Evolutionary conservation across 176 grass and related monocot species (phyloP), one percentile per base, ranked within the genome.

Genomic region (Oryza brachyantha): DNA sequence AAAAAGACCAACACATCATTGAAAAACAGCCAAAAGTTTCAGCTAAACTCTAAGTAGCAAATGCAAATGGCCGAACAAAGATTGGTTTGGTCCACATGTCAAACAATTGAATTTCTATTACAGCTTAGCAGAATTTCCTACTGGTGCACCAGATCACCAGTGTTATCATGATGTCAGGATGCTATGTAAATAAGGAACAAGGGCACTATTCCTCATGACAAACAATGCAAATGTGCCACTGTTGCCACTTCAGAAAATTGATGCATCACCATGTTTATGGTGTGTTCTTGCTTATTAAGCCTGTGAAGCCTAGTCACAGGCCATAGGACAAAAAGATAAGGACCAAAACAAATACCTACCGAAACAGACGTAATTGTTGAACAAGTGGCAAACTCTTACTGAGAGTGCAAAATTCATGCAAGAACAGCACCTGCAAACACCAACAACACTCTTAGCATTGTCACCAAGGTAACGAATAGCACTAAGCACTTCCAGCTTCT

Each of bases 331-430:
- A 79, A 50, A 46, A 34, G 45, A 73, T 17, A 83, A 39, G 16
- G 35, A 55, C 22, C 13, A 73, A 73, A 90, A 36, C 13, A 37
- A 77, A n/a, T 64, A 86, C 90, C 26, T 91, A 95, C 96, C 92
- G 84, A 68, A 93, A 96, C 75, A 99, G 68, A 41, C 96, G 90
- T 72, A 99, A 73, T 70, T 99, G 96, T 77, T 99, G 96, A 79
- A 95, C 96, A 85, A 93, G 81, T 22, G 87, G 92, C 72, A 99
- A 83, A 86, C 96, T 99, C 86, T 96, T 99, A 87, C 92, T 93
- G 42, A 99, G 88, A 75, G 92, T 87, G 75, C 96, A 96, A 86
- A 99, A 96, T 40, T 99, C 96, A 74, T 93, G 96, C 86, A 99
- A 93, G 81, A 99, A 99, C 31, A 91, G 79, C 66, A 99, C 92